Conservation (phyloP, 2,329 filamentous ascomycete species). For the Macrophomina pseudophaseolina region DNA sequence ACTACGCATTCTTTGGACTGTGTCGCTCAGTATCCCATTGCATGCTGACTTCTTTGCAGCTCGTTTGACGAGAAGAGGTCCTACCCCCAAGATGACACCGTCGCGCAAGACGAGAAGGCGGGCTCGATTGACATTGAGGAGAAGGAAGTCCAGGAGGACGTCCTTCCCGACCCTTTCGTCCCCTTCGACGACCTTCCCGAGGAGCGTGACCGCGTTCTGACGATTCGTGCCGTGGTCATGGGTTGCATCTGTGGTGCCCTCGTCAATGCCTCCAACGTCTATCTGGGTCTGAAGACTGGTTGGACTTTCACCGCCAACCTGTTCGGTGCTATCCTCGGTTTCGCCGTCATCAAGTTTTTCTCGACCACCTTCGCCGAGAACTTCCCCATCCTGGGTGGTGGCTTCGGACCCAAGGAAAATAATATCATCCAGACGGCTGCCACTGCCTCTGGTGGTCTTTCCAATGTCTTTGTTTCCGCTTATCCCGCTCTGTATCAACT, state of each 20-base stretch:
- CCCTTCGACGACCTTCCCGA: conserved; percentile 51
- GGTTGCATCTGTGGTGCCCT: conserved; percentile 63
- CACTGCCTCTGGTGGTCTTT: conserved; percentile 63
- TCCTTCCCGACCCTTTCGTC: conserved; percentile 46
- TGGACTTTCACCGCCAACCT: conserved; percentile 49
- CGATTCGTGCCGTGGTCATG: conserved; percentile 60
- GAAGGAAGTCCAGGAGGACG: conserved; percentile 33
- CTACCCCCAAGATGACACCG: conserved; percentile 33
- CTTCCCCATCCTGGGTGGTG: conserved; percentile 59
- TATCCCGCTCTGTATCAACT: conserved; percentile 66
- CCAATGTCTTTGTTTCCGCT: conserved; percentile 63
- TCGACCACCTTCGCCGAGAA: conserved; percentile 54
- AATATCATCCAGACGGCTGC: conserved; percentile 66
- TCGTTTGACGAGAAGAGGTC: conserved; percentile 42
- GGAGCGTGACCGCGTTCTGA: conserved; percentile 58
- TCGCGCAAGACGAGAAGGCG: conserved; percentile 35
- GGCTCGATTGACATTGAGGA: conserved; percentile 32
- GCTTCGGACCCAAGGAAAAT: conserved; percentile 67
- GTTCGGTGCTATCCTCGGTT: conserved; percentile 61
- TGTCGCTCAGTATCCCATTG: not conserved
- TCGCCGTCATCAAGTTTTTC: conserved; percentile 62
- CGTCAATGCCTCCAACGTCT: conserved; percentile 67
- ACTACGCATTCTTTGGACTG: not conserved
- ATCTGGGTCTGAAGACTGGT: conserved; percentile 56
- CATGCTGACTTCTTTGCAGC: not conserved